Evolutionary conservation across 2,329 filamentous ascomycete genomes (phyloP).

Genomic region (Fusarium burgessii): DNA sequence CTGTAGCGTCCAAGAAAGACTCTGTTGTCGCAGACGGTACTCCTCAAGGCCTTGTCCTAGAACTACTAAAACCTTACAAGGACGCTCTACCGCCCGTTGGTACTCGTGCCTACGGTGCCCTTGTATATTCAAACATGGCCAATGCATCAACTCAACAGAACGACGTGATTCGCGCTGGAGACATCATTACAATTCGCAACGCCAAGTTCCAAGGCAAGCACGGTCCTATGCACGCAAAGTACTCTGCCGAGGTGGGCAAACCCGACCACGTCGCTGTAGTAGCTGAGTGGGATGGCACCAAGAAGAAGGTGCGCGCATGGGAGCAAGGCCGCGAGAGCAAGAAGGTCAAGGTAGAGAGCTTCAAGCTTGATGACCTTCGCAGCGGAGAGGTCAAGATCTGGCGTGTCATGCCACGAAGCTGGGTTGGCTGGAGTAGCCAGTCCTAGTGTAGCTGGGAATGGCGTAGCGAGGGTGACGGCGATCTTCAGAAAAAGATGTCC

Average conservation of each 20-base stretch:
- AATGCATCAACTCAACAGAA: conserved; percentile 91
- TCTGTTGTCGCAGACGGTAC: conserved; percentile 86
- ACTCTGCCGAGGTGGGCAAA: conserved; percentile 87
- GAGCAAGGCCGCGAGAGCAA: conserved; percentile 94
- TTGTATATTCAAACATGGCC: conserved; percentile 94
- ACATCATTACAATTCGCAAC: conserved; percentile 93
- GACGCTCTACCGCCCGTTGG: conserved; percentile 86
- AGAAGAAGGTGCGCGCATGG: conserved; percentile 96
- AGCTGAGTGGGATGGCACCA: conserved; percentile 96
- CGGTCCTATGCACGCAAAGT: conserved; percentile 95
- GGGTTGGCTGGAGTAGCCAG: conserved; percentile 87
- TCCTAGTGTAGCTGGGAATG: conserved; percentile 59
- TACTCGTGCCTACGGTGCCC: conserved; percentile 88
- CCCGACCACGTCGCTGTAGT: conserved; percentile 91
- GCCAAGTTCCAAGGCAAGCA: conserved; percentile 95
- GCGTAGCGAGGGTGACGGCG: conserved; percentile 17
- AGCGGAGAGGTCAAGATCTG: conserved; percentile 97
- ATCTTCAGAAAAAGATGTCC: conserved; percentile 21
- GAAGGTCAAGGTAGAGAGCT: conserved; percentile 95
- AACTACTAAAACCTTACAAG: conserved; percentile 79
- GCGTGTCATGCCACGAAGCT: conserved; percentile 91
- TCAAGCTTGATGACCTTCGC: conserved; percentile 89
- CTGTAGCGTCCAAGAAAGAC: conserved; percentile 78
- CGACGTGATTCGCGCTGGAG: conserved; percentile 92
- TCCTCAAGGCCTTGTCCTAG: conserved; percentile 79